Base-by-base conservation (phyloP, 2,329 filamentous ascomycete species). In the Ophiostoma piceae region DNA sequence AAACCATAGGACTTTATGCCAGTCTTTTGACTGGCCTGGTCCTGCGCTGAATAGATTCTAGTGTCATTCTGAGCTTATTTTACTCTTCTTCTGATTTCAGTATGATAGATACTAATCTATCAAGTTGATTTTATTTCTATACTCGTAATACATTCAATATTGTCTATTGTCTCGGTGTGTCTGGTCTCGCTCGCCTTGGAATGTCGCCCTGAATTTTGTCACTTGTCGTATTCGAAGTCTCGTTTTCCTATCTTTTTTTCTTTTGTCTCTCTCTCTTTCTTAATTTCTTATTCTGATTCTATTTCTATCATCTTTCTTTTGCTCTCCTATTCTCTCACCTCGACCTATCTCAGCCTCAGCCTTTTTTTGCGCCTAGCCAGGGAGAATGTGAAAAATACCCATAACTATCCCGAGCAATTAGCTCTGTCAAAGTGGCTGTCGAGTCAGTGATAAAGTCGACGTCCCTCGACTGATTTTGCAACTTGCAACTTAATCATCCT, bases 401-500 rank as follows among this genome's bases (percentile, higher is more conserved):
- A 43, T 12, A 43, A 47, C 16, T 16, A 47, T 3, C 19, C 7
- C n/a, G n/a, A 6, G 22, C 1, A 57, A 57, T 57, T 9, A 57
- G 8, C 22, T 12, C 22, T 26, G 51, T 7, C 22, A 29, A 29
- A 29, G 26, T 16, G 11, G 12, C 51, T 26, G 51, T 57, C 51
- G 51, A 57, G 51, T 22, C 51, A 57, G 8, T 57, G 51, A 57
- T 57, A 57, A 57, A 57, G 51, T 26, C 51, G n/a, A 11, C 51
- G 22, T 57, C 51, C n/a, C 51, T 57, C 51, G 22, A 11, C 51
- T 26, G 7, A 26, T 26, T 26, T 12, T n/a, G 22, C 19, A 16
- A 8, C 43, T 47, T 14, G 41, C 2, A 16, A 8, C 43, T 47
- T 16, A 16, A 2, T 2, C 16, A 5, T 43, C 16, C 43, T n/a